These are phyloP conservation scores for Termitomyces sp. DNA, from an alignment of 768 basidiomycete species.

Conservation along the genomic window DNA sequence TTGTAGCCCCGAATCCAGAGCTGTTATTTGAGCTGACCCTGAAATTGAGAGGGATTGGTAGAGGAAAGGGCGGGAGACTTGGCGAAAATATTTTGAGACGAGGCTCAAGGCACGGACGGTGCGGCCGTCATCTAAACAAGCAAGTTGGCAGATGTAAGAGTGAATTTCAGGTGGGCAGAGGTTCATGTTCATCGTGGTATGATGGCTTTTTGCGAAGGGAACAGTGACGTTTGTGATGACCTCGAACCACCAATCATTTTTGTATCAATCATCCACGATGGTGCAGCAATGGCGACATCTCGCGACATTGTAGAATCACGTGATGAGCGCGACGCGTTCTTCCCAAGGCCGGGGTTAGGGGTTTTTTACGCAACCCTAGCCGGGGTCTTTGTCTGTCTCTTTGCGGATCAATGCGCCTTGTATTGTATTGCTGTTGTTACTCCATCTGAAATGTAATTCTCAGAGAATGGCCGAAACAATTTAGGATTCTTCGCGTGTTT, in stretches of 20 bases:
- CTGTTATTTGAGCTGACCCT: slow-evolving; percentile 22
- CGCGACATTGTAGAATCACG: slow-evolving; percentile 14
- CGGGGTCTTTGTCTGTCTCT: not conserved
- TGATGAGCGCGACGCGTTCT: slow-evolving; percentile 3
- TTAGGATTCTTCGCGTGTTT: too few relatives aligned
- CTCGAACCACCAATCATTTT: not conserved
- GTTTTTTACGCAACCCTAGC: too few relatives aligned
- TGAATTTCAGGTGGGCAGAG: slow-evolving; percentile 40
- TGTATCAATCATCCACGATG: slow-evolving; percentile 6
- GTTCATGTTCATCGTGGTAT: slow-evolving; percentile 24
- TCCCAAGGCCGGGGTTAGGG: too few relatives aligned
- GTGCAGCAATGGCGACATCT: slow-evolving; percentile 23
- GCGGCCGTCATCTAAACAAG: slow-evolving; percentile 35
- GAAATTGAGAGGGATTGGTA: slow-evolving; percentile 36
- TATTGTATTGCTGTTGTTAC: not conserved
- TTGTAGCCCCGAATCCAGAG: slow-evolving; percentile 27
- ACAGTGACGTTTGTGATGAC: not conserved
- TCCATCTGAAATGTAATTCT: not conserved
- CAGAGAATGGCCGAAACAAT: not conserved
- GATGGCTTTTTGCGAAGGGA: not conserved
- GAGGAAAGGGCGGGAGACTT: slow-evolving; percentile 33
- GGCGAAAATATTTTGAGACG: slow-evolving; percentile 36
- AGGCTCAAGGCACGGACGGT: slow-evolving; percentile 32
- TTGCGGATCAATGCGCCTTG: not conserved
- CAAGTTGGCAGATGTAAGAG: slow-evolving; percentile 38